A percentile compares a stretch with the other conserved stretches of the same genome.
Evolutionary conservation across 2,329 filamentous ascomycete genomes (phyloP).

Genomic region (Thermothelomyces thermophilus): DNA sequence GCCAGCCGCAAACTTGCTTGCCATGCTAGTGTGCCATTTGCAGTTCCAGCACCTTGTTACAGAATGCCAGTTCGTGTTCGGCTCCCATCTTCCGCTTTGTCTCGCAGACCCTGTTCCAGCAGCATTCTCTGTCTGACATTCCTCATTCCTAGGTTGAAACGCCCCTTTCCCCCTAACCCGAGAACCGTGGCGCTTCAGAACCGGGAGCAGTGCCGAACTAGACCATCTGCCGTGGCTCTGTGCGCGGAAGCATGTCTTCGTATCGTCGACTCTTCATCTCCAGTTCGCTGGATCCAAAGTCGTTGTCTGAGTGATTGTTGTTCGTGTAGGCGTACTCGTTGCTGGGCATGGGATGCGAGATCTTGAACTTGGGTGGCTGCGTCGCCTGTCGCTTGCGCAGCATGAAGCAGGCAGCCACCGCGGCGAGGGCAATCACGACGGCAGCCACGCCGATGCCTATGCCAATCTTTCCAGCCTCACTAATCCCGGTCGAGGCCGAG

Average conservation of each 20-base stretch:
- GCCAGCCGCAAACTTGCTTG: neutral
- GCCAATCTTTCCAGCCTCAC: slow-evolving; percentile 41
- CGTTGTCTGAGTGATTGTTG: slow-evolving; percentile 32
- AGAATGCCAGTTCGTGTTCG: neutral
- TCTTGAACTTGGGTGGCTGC: slow-evolving; percentile 33
- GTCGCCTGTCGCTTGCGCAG: slow-evolving; percentile 25
- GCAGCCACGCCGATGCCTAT: slow-evolving; percentile 43
- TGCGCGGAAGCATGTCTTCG: slow-evolving; percentile 51
- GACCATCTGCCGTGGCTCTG: slow-evolving; percentile 39
- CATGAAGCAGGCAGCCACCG: slow-evolving; percentile 36
- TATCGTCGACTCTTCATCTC: slow-evolving; percentile 49
- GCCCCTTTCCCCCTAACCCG: neutral
- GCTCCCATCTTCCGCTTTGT: too few relatives aligned
- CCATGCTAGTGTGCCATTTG: neutral
- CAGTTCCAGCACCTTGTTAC: neutral
- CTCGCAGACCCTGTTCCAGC: too few relatives aligned
- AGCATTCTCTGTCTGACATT: too few relatives aligned
- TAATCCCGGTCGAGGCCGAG: slow-evolving; percentile 26
- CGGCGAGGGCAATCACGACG: slow-evolving; percentile 35
- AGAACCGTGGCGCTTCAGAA: neutral
- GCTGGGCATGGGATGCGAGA: slow-evolving; percentile 46
- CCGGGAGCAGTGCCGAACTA: slow-evolving; percentile 11
- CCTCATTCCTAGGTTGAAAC: neutral
- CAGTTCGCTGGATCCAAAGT: slow-evolving; percentile 38
- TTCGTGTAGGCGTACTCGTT: slow-evolving; percentile 36